Conservation (phyloP, 768 basidiomycete genomes). For the Auriscalpium vulgare region DNA sequence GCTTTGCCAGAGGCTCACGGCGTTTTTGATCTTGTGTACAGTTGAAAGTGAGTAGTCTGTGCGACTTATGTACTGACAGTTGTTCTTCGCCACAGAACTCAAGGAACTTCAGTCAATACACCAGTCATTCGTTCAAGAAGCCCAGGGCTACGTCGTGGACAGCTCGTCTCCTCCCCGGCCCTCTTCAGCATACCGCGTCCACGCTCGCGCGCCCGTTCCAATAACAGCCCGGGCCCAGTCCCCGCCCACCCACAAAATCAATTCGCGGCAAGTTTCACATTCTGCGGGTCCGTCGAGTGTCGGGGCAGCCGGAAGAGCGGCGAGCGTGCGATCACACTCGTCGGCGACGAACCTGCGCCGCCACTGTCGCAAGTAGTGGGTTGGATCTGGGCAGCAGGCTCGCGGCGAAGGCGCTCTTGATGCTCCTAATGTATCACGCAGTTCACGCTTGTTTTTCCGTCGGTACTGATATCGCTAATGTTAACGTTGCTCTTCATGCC, state of each 20-base stretch:
- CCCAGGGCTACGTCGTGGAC: slow-evolving; percentile 45
- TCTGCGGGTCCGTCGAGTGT: slow-evolving; percentile 21
- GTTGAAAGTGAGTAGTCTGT: slow-evolving; percentile 63
- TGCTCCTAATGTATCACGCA: slow-evolving; percentile 8
- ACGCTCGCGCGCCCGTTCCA: slow-evolving; percentile 43
- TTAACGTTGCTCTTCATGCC: background rate
- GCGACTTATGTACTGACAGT: slow-evolving; percentile 4
- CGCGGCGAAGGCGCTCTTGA: background rate
- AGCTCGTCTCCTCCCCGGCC: slow-evolving; percentile 31
- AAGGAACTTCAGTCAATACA: slow-evolving; percentile 62
- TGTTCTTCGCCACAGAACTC: slow-evolving; percentile 41
- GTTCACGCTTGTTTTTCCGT: background rate
- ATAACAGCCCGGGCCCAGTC: slow-evolving; percentile 37
- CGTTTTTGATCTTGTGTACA: no score
- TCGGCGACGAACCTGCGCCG: slow-evolving; percentile 52
- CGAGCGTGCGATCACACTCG: slow-evolving; percentile 67
- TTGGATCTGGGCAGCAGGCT: slow-evolving; percentile 21
- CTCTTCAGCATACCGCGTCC: slow-evolving; percentile 40
- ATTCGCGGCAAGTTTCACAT: slow-evolving; percentile 47
- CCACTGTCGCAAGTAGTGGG: slow-evolving; percentile 16
- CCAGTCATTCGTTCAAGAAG: slow-evolving; percentile 41
- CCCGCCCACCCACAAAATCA: slow-evolving; percentile 36
- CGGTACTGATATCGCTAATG: background rate
- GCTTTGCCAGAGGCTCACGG: background rate
- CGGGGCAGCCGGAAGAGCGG: slow-evolving; percentile 33